Percentiles rank a stretch among this genome's conserved stretches.
Conservation (phyloP, 75 land plant species). For the Adiantum capillusveneris region DNA sequence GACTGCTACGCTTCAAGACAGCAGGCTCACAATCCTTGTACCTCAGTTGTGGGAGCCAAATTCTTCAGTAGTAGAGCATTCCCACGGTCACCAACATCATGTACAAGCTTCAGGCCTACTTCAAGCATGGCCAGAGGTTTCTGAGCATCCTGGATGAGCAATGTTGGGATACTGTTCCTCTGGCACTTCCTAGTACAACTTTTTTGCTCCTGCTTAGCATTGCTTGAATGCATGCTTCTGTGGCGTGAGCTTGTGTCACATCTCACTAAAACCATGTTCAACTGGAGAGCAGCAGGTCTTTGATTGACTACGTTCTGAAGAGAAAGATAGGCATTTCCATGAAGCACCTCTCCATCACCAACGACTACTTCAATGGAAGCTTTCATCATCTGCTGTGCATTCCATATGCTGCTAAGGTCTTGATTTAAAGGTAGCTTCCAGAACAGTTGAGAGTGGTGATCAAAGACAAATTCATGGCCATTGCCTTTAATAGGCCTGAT, state of each 20-base stretch:
- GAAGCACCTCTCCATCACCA: not conserved
- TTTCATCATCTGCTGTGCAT: not conserved
- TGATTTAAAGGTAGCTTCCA: conserved; percentile 1
- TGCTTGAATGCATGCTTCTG: too few species aligned
- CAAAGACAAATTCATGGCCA: not conserved
- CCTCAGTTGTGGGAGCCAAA: not conserved
- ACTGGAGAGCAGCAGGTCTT: not conserved
- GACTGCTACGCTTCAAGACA: too few species aligned
- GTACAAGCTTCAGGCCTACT: not conserved
- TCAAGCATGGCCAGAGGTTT: conserved; percentile 1
- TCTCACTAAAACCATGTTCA: not conserved
- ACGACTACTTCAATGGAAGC: not conserved
- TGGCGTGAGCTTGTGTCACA: not conserved
- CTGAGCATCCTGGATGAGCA: not conserved
- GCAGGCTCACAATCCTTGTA: not conserved
- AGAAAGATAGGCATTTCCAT: not conserved
- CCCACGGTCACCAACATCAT: not conserved
- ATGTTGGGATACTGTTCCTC: not conserved
- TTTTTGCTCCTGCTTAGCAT: too few species aligned
- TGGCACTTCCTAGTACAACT: not conserved
- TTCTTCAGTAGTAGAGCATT: too few species aligned
- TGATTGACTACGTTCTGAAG: not conserved
- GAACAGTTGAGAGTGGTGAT: not conserved
- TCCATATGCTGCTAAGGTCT: not conserved
- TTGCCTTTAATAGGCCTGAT: not conserved